Evolutionary conservation across 169 alveolate species (phyloP), one percentile per base, ranked within the genome.

Genomic region (Theileria annulata): DNA sequence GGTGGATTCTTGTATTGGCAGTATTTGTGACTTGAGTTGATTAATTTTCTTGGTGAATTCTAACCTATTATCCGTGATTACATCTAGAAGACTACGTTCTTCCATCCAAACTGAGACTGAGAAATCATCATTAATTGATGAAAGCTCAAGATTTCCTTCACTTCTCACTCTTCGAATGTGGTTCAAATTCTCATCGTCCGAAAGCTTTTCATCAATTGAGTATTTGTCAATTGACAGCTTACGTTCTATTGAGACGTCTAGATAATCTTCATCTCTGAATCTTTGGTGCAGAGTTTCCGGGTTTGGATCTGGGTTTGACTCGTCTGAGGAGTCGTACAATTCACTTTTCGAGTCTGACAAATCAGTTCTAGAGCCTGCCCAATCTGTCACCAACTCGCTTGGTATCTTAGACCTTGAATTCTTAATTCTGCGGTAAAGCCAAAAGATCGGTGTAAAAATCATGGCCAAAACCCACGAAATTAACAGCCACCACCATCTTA

Each of bases 401-500:
- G 27, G 35, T 9, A 25, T n/a, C 2, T 6, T 13, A 15, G 59
- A 3, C 3, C 75, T 67, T 67, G 59, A 17, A n/a, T 19, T 42
- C 47, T 74, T 68, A 66, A 70, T n/a, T 70, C 63, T 66, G 67
- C 73, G 35, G 33, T 66, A 66, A 66, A 31, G 19, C 77, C 77
- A 70, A 25, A 58, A 48, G 30, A 71, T 27, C 8, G 79, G 79
- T 15, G 76, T 71, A 27, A 15, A 23, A 15, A 71, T 10, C 58
- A 71, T 42, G 1, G 77, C 79, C 31, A 71, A 27, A 25, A 71
- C 73, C 79, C 79, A 71, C 17, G 31, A 58, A 10, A 71, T 56
- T 42, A 71, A 15, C 59, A 71, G 59, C 79, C 79, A 71, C 79
- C 79, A 71, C 79, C 79, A 71, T 3, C 28, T 71, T 23, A 71